A percentile compares a stretch with the other conserved stretches of the same genome.
Evolutionary conservation across 106 monocot genomes (phyloP).

Genomic region (Phalaenopsis equestris): DNA sequence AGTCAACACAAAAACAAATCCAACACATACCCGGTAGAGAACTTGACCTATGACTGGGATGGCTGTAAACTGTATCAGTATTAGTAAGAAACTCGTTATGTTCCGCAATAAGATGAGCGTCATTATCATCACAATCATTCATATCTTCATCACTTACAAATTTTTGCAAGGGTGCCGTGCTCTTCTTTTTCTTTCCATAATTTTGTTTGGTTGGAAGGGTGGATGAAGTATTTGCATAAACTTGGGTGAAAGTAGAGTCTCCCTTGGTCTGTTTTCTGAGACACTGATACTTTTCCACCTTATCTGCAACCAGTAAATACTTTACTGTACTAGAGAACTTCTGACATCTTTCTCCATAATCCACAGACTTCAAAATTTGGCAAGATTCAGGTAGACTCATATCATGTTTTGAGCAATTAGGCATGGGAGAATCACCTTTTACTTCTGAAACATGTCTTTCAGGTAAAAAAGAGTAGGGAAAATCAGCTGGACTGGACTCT

Average conservation of each 20-base stretch:
- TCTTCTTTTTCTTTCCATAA: neutral
- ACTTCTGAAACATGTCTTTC: neutral
- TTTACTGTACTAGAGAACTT: conserved; percentile 1
- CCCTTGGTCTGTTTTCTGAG: neutral
- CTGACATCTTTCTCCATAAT: neutral
- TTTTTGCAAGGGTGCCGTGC: neutral
- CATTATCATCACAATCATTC: neutral
- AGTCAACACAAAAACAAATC: neutral
- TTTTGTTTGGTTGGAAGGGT: neutral
- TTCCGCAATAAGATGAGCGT: neutral
- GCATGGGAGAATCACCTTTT: neutral
- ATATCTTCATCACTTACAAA: neutral
- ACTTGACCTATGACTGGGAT: neutral
- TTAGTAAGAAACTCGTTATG: neutral
- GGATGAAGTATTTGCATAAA: neutral
- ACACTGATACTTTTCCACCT: neutral
- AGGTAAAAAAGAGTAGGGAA: neutral
- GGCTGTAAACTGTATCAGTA: neutral
- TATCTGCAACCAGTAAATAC: neutral
- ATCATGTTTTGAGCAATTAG: neutral
- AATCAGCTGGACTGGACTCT: neutral
- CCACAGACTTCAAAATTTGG: neutral
- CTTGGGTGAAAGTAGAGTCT: neutral
- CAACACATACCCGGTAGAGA: neutral
- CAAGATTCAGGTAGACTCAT: neutral